Percentiles rank a stretch among this genome's conserved stretches.
These are phyloP conservation scores for Metschnikowia picachoensis DNA, from an alignment of 805 yeast species.

Conservation along the genomic window DNA sequence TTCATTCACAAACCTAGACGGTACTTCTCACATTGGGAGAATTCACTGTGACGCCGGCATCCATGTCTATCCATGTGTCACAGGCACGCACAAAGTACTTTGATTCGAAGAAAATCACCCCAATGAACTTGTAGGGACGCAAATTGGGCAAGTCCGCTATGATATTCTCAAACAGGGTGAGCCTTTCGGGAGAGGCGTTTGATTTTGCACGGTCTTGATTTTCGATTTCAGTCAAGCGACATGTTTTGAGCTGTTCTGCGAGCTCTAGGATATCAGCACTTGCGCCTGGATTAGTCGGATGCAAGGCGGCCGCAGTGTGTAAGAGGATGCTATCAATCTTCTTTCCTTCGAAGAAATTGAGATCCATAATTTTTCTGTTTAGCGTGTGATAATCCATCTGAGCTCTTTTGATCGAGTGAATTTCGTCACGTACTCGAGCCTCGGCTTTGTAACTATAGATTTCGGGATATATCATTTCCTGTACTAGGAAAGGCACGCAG, in stretches of 20 bases:
- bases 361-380: conserved; percentile 27
- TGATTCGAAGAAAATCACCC: conserved; percentile 29
- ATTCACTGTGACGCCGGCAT: conserved; percentile 12
- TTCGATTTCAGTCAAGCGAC: conserved; percentile 20
- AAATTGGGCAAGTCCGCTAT: conserved; percentile 12
- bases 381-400: conserved; percentile 19
- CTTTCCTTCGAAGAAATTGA: conserved; percentile 40
- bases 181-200: conserved; percentile 10
- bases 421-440: conserved; percentile 18
- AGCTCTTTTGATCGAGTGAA: conserved; percentile 17
- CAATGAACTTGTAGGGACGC: conserved; percentile 24
- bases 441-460: conserved; percentile 26
- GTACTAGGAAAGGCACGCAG: conserved; percentile 22
- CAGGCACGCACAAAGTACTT: conserved; percentile 20
- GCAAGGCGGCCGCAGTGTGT: conserved; percentile 21
- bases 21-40: conserved; percentile 10
- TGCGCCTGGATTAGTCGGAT: conserved; percentile 18
- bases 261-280: conserved; percentile 19
- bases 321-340: conserved; percentile 26
- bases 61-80: conserved; percentile 15
- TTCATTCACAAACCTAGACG: conserved; percentile 5
- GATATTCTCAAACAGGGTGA: conserved; percentile 8
- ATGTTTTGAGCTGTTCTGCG: conserved; percentile 19
- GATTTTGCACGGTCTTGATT: conserved; percentile 20
- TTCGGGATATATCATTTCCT: conserved; percentile 34